Base-by-base conservation (phyloP, 2,329 filamentous ascomycete species). In the Alternaria sp. region DNA sequence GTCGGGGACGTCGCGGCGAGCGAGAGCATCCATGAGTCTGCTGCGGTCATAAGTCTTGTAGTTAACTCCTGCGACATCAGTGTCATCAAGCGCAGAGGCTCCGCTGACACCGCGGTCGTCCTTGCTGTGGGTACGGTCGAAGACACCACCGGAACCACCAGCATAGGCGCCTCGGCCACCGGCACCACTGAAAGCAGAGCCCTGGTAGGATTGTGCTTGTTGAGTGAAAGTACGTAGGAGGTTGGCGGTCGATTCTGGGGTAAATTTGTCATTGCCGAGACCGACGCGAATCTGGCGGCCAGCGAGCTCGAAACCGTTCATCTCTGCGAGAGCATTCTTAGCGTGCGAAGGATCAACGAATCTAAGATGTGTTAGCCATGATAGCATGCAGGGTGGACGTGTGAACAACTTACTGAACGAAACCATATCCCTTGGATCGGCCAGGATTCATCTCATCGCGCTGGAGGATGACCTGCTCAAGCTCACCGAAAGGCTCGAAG, bases 261-360 rank as follows among this genome's bases (percentile, higher is more conserved):
- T 98, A 83, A 98, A 98, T 88, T 98, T 98, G 91, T 99, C 95
- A 84, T 97, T 99, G 82, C 95, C 95, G 84, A 99, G 92, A 81
- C 95, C 95, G 80, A 99, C 96, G 78, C 95, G 93, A 79, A 99
- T 98, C 66, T 94, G 93, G 78, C 95, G 94, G 81, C 94, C 94
- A 74, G 95, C 95, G 71, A 99, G 89, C 82, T 98, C 95, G 83
- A 98, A 99, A 67, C 94, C 94, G 81, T 99, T 99, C 94, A 99
- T 97, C 82, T 97, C 97, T 80, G 97, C 93, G 66, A 99, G 85
- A 63, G 95, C 96, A 79, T 97, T 92, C 77, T 94, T 92, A 76
- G 95, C 95, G 80, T 97, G 89, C 66, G 88, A 88, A 60, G 94
- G 93, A 76, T 98, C 92, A 74, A 91, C 90, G 81, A 96, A 97